These are phyloP conservation scores for Talaromyces sp. DNA, from an alignment of 2,329 filamentous ascomycete species.

Conservation along the genomic window DNA sequence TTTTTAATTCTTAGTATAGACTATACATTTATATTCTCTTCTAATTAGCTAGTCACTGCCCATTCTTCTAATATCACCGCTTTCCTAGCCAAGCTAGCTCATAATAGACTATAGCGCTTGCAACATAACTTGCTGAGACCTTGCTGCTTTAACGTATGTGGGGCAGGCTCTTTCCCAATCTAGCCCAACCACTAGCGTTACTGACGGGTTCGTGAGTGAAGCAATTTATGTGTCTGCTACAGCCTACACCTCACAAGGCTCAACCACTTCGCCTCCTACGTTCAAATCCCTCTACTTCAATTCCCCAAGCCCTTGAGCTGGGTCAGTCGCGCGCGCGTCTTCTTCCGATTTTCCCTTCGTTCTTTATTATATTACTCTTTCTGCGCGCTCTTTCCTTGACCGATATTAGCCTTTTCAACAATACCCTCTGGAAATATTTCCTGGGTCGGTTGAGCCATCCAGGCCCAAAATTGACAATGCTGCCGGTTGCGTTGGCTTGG, in stretches of 20 bases:
- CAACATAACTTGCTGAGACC: neutral
- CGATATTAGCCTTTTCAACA: neutral
- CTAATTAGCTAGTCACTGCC: too few relatives aligned
- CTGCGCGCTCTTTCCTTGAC: neutral
- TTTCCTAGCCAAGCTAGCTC: too few relatives aligned
- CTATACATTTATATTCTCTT: too few relatives aligned
- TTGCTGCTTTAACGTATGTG: neutral
- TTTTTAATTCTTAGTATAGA: too few relatives aligned
- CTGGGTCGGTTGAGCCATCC: constrained; percentile 5
- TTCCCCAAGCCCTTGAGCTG: neutral
- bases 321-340: neutral
- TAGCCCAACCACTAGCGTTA: neutral
- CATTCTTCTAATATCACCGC: too few relatives aligned
- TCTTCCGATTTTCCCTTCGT: neutral
- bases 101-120: too few relatives aligned
- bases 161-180: neutral
- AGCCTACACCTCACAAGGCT: neutral
- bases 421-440: neutral
- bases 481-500: constrained; percentile 6
- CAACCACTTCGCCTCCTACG: neutral
- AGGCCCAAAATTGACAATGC: constrained; percentile 11
- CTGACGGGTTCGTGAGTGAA: neutral
- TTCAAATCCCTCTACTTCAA: neutral
- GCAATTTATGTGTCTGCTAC: neutral
- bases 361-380: too few relatives aligned